Conservation (phyloP, 495 filamentous ascomycete genomes). For the Aspergillus homomorphus region DNA sequence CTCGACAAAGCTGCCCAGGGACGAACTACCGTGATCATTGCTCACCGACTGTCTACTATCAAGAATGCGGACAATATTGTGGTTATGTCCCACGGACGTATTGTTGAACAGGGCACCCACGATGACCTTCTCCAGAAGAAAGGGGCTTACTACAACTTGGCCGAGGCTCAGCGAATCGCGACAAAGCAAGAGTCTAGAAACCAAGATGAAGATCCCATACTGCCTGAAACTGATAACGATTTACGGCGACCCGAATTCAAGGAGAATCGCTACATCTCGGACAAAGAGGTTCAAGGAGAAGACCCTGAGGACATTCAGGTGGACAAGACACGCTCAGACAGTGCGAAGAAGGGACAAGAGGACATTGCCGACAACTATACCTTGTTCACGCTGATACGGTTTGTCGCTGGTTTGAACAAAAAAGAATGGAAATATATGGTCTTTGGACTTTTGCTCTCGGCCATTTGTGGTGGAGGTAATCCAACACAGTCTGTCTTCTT, state of each 20-base stretch:
- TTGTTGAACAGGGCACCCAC: slow-evolving; percentile 52
- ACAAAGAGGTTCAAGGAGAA: too few relatives aligned
- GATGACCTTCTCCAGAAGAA: slow-evolving; percentile 28
- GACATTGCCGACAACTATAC: too few relatives aligned
- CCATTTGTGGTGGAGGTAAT: slow-evolving; percentile 51
- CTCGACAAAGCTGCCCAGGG: slow-evolving; percentile 38
- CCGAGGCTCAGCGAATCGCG: slow-evolving; percentile 28
- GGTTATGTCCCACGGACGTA: slow-evolving; percentile 45
- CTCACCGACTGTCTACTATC: slow-evolving; percentile 58
- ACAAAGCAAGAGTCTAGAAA: neutral
- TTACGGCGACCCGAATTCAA: too few relatives aligned
- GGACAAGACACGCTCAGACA: too few relatives aligned
- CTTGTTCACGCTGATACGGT: too few relatives aligned
- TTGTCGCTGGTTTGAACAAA: too few relatives aligned
- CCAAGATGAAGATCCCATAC: neutral
- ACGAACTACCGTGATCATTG: slow-evolving; percentile 48
- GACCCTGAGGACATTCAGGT: too few relatives aligned
- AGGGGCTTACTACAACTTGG: slow-evolving; percentile 48
- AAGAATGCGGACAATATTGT: slow-evolving; percentile 50
- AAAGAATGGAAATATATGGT: slow-evolving; percentile 19
- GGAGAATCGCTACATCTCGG: too few relatives aligned
- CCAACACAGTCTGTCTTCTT: slow-evolving; percentile 37
- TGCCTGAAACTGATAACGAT: too few relatives aligned
- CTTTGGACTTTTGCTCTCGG: slow-evolving; percentile 44
- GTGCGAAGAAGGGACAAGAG: too few relatives aligned